Base-by-base conservation (phyloP, 768 basidiomycete species). In the Coprinopsis marcescibilis region DNA sequence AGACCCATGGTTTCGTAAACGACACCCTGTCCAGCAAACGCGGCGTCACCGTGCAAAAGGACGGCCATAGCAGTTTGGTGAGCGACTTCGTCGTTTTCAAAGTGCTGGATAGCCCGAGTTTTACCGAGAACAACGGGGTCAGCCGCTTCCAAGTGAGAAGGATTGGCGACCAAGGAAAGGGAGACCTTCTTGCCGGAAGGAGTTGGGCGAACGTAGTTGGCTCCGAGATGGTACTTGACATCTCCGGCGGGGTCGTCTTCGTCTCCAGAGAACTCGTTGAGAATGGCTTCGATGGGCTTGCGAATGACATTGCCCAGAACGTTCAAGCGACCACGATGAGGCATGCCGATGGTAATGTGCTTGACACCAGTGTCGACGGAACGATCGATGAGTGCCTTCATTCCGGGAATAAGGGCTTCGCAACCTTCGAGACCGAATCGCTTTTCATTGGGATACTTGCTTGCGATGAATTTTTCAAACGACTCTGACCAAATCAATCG, bases 1-100 rank as follows among this genome's bases (percentile, higher is more conserved):
- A 98, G 87, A 57, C 96, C 96, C 88, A 96, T 96, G 21, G 95
- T 97, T 74, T 99, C 96, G 67, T 99, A 99, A 17, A 99, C 94
- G 48, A 98, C 73, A 66, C 96, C 96, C 61, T 99, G 96, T 19
- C 94, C 96, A 43, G 96, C 92, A 60, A 99, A 99, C 7, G 96
- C 94, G 23, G 96, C 95, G 59, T 99, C 96, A 60, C 96, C 96
- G 63, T 99, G 96, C 21, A 98, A 78, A 43, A 99, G 75, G 15
- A 99, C 89, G 54, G 80, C 86, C 92, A 99, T 96, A 24, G 96
- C 94, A 1, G 86, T 84, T 55, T 72, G 78, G 64, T 89, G 89
- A 15, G 76, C 68, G 17, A 69, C 71, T 62, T 95, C 87, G 54
- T 97, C 94, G 38, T 79, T 74, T 62, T 97, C 94, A 46, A 97